phyloP scores from a whole-genome alignment of 116 monocot species.

The Thalassia testudinum region DNA sequence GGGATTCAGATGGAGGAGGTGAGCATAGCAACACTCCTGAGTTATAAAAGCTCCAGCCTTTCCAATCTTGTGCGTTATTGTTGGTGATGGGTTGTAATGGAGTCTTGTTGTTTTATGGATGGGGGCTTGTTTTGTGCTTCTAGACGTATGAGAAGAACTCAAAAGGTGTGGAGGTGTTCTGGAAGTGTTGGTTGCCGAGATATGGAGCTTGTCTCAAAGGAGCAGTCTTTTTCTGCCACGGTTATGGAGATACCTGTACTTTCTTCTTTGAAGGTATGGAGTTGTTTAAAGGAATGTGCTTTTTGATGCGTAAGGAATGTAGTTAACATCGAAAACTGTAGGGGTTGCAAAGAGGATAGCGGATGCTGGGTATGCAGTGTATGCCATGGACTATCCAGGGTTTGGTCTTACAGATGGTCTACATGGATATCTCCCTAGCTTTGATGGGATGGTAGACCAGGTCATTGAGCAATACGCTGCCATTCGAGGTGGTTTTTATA shows the following conservation, averaged over 20 bases:
- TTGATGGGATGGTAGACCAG: slow-evolving; percentile 71
- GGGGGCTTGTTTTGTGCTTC: background rate
- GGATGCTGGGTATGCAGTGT: slow-evolving; percentile 60
- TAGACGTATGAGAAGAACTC: slow-evolving; percentile 59
- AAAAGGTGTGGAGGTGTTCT: slow-evolving; percentile 65
- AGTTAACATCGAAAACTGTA: background rate
- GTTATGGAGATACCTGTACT: slow-evolving; percentile 95
- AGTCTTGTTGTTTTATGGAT: background rate
- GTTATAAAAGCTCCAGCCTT: background rate
- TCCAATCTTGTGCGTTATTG: too few species aligned
- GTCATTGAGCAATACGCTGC: slow-evolving; percentile 64
- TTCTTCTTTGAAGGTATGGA: slow-evolving; percentile 90
- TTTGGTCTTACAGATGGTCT: slow-evolving; percentile 86
- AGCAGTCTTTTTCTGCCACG: slow-evolving; percentile 87
- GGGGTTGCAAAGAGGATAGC: slow-evolving; percentile 85
- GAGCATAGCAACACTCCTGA: background rate
- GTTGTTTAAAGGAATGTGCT: background rate
- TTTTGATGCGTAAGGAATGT: background rate
- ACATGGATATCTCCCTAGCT: slow-evolving; percentile 79
- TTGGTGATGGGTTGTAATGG: too few species aligned
- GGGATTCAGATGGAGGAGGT: slow-evolving; percentile 78
- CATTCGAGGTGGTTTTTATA: slow-evolving; percentile 40
- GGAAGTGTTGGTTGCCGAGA: slow-evolving; percentile 72
- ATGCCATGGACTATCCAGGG: slow-evolving; percentile 90
- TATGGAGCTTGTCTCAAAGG: slow-evolving; percentile 36